Base-by-base conservation (phyloP, 164 flowering plant genomes). In the Stephania cephalantha region DNA sequence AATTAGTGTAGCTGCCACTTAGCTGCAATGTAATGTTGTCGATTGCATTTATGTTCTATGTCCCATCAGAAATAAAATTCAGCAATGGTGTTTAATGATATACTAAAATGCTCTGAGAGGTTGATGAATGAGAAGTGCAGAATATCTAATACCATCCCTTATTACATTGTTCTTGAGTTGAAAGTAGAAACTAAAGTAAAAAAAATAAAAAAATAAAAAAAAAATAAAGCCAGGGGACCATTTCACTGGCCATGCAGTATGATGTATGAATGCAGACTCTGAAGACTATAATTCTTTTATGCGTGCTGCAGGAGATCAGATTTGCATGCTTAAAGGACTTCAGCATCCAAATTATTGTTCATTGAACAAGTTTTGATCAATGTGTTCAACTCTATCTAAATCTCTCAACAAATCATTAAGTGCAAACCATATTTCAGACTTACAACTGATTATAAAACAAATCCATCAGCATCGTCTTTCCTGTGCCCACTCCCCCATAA, bases 391-490 rank as follows among this genome's bases (percentile, higher is more conserved):
- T 25, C 25, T 35, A 35, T 58, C 20, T 58, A 17, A 75, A 55
- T 71, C 55, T 45, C 29, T 68, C 71, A 25, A 25, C 42, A 35
- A 68, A 35, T 30, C 17, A 5, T 42, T 46, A 35, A 48, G 22
- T 72, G 55, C 45, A 73, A 72, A 75, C 20, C 68, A 71, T 74
- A 13, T 18, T 70, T 22, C 46, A 53, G 20, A 82, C 97, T 88
- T 83, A 95, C 99, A 95, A 74, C 74, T 95, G 97, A 74, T 89
- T 84, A 79, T 68, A 95, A 77, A 96, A 96, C 77, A 96, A 83
- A 87, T 96, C 99, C 99, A 96, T 96, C 85, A 96, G 79, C 99
- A 96, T 96, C 18, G 99, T 96, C 84, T 96, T 96, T 17, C 99
- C 99, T 7, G 99, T 96, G 74, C 99, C 99, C 29, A 96, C 99